Evolutionary conservation across 169 alveolate genomes (phyloP).

Genomic region (Plasmodium cynomolgi): DNA sequence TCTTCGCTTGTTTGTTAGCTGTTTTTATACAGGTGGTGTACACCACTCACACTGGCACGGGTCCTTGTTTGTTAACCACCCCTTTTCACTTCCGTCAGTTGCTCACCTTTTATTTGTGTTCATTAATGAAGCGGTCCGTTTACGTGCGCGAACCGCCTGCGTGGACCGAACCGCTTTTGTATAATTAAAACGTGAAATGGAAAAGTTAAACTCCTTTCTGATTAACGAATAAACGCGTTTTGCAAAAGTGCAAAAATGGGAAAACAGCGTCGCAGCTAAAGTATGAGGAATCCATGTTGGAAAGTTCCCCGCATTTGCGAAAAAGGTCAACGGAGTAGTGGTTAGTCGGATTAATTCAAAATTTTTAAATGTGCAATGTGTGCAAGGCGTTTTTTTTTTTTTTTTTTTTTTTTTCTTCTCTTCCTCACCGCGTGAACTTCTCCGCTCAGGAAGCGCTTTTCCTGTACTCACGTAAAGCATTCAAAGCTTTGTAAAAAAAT

Average conservation of each 20-base stretch:
- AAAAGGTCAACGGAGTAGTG: background rate
- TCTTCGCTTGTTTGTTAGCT: background rate
- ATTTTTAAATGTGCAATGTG: background rate
- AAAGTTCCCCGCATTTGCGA: background rate
- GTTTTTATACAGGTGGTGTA: background rate
- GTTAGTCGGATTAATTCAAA: background rate
- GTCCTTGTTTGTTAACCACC: background rate
- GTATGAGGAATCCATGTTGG: background rate
- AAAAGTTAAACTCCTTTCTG: background rate
- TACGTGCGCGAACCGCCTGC: background rate
- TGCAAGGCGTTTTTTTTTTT: background rate
- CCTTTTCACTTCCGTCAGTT: background rate
- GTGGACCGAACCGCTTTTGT: background rate
- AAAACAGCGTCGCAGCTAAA: background rate
- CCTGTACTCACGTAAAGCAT: slow-evolving; percentile 8
- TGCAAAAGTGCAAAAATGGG: background rate
- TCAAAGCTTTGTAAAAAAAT: slow-evolving; percentile 49
- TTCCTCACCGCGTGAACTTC: background rate
- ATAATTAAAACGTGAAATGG: background rate
- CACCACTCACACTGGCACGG: background rate
- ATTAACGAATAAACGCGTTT: background rate
- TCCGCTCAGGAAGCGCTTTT: background rate
- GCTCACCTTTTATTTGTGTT: background rate
- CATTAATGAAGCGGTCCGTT: background rate
- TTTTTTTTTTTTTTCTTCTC: background rate